Base-by-base conservation (phyloP, 225 moss, liverwort and hornwort species). In the Polytrichum commune region DNA sequence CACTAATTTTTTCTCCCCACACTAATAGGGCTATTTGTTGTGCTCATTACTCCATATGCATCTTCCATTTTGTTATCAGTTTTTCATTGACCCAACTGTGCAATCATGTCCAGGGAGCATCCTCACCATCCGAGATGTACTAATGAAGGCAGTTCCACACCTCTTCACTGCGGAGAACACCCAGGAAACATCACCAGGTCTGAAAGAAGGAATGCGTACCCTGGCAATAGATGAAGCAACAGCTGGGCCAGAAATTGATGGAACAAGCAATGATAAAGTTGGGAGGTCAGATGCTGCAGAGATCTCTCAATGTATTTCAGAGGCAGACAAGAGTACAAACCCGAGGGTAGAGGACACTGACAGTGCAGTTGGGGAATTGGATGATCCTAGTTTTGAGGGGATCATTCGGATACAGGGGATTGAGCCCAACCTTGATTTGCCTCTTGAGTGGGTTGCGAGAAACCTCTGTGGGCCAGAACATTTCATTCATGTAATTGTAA, bases 381-480 rank as follows among this genome's bases (percentile, higher is more conserved):
- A 65, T 38, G 75, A 68, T 38, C 67, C 69, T 69, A 81, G 85
- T 60, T 91, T 98, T 82, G 85, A 89, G 76, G 98, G 98, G 62
- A 78, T 90, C 24, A 63, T 98, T 33, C 87, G 98, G 20, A 80
- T 98, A 66, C 98, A 98, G 75, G 98, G 98, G 63, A 95, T 98
- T 72, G 90, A 98, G 79, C 90, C 84, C 58, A 91, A 84, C 65
- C 98, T 95, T 54, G 93, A 98, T 78, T 79, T 98, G 64, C 98
- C 98, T 16, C 82, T 98, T 27, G 91, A 98, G 81, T 98, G 98
- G 98, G 88, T 91, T 62, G 95, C 95, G 26, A 84, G 93, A 76
- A 98, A 93, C 73, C 89, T 98, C 64, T 95, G 92, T 86, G 91
- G 87, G 33, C 98, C 98, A 69, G 98, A 98, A 84, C 88, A 95